Conservation (phyloP, 805 yeast genomes). For the Metschnikowia dekortorum region DNA sequence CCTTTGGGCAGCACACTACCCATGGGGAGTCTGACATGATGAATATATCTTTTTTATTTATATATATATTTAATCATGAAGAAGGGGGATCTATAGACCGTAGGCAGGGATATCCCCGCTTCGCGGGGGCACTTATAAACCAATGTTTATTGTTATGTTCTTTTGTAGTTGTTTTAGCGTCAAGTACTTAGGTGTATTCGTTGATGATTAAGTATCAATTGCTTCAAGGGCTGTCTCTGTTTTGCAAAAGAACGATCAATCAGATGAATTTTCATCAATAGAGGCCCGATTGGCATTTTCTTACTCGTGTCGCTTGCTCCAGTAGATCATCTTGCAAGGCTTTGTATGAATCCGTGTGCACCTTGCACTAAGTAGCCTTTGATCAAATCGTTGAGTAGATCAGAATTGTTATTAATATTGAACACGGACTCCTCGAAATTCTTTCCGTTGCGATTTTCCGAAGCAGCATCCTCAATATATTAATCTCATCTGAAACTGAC, state of each 20-base stretch:
- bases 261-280: neutral
- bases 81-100: too few species aligned
- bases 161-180: too few species aligned
- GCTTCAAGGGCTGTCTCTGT: slow-evolving; percentile 5
- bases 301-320: slow-evolving; percentile 13
- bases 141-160: too few species aligned
- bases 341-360: slow-evolving; percentile 31
- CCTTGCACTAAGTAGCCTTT: slow-evolving; percentile 36
- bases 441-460: neutral
- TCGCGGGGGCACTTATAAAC: too few species aligned
- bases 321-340: slow-evolving; percentile 31
- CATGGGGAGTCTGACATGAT: too few species aligned
- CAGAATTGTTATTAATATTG: slow-evolving; percentile 24
- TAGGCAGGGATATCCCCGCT: too few species aligned
- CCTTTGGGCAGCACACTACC: too few species aligned
- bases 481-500: slow-evolving; percentile 8
- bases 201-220: slow-evolving; percentile 1
- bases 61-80: too few species aligned
- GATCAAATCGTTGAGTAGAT: slow-evolving; percentile 28
- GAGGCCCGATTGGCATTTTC: neutral
- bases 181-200: too few species aligned
- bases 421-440: slow-evolving; percentile 21
- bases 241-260: slow-evolving; percentile 2
- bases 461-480: neutral
- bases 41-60: too few species aligned